Evolutionary conservation across 2,329 filamentous ascomycete genomes (phyloP), one percentile per base, ranked within the genome.

Genomic region (Cercospora sp.): DNA sequence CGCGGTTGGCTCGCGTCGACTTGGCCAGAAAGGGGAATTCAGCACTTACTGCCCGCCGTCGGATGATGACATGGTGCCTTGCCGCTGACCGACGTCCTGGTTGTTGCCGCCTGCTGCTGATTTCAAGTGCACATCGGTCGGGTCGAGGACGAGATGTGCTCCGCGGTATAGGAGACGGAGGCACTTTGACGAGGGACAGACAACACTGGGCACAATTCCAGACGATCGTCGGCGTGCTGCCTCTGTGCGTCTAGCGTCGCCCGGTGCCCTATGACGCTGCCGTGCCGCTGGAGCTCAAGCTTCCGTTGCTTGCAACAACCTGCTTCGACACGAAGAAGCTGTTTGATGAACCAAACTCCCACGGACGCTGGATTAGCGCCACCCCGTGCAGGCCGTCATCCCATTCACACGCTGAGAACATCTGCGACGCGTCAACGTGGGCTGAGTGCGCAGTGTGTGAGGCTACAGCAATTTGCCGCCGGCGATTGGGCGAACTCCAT

Each of bases 41-140:
- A 18, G 5, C 16, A 53, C 55, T 33, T 53, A 65, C 42, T 65
- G 63, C 39, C 31, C 30, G 36, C 26, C 53, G 60, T 63, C 65
- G 39, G 60, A 67, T 45, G 60, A 67, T 45, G 65, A 58, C 65
- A 67, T 67, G 45, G 23, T 62, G 18, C 8, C 20, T 23, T 51
- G 45, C 10, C 20, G 45, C 45, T 51, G 42, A 48, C 42, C 18
- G 42, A 48, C 42, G 42, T 23, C 12, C n/a, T 48, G 42, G 23
- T 12, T 5, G 45, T n/a, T 42, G 36, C 36, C 16, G 36, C 45
- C 20, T 51, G 45, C 45, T 51, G 45, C 45, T 51, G 45, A 23
- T 2, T 51, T 26, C 45, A 51, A 1, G 2, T 20, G 20, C 45
- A 51, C 45, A 51, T 51, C 5, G 26, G 18, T 23, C 42, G 20